These are phyloP conservation scores for Cornus suecica DNA, from an alignment of 148 eudicot genomes.

Conservation along the genomic window DNA sequence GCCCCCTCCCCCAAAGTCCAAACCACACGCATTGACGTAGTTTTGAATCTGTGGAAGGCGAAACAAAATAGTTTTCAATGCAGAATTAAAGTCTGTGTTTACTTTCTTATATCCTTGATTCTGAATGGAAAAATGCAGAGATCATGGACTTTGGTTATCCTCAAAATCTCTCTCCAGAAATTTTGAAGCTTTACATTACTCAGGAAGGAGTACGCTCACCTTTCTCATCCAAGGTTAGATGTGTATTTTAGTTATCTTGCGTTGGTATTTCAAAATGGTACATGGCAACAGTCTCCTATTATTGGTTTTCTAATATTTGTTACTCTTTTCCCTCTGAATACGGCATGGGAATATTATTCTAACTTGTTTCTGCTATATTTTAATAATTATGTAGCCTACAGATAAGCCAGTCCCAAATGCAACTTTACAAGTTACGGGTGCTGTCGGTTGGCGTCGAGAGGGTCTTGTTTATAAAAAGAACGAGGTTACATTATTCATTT, in stretches of 20 bases:
- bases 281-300: neutral
- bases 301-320: neutral
- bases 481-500: constrained; percentile 50
- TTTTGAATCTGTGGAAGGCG: neutral
- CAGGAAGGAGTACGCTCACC: constrained; percentile 98
- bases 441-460: constrained; percentile 99
- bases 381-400: constrained; percentile 44
- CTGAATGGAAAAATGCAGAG: constrained; percentile 50
- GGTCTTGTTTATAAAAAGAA: constrained; percentile 96
- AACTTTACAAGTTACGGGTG: constrained; percentile 98
- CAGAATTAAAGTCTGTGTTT: neutral
- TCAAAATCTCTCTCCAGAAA: constrained; percentile 95
- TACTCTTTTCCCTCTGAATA: neutral
- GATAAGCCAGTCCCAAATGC: constrained; percentile 99
- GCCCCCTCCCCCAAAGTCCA: neutral
- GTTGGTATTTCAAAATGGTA: neutral
- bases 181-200: constrained; percentile 93
- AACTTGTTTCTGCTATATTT: constrained; percentile 17
- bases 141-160: constrained; percentile 99
- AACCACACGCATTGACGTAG: neutral
- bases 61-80: neutral
- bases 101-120: neutral
- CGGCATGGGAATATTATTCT: constrained; percentile 7
- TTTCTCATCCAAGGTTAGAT: constrained; percentile 85
- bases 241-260: neutral